These are phyloP conservation scores for Fusarium chlamydosporum DNA, from an alignment of 2,329 filamentous ascomycete genomes.

Conservation along the genomic window DNA sequence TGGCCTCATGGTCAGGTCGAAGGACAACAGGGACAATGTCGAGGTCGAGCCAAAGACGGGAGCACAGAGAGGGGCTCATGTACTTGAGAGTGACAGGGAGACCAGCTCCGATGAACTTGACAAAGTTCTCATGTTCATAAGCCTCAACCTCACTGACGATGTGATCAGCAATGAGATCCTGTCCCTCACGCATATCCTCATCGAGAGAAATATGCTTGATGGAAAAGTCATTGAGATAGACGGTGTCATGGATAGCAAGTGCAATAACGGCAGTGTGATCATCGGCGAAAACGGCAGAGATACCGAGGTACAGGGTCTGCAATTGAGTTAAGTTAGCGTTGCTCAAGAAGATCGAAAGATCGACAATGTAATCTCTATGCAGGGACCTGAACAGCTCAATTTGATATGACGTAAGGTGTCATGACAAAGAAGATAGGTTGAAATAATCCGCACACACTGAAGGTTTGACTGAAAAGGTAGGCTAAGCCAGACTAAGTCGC, in stretches of 20 bases:
- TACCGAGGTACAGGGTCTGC: constrained; percentile 73
- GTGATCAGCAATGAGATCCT: constrained; percentile 70
- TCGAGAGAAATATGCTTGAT: constrained; percentile 69
- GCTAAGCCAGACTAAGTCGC: no score
- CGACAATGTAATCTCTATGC: constrained; percentile 5
- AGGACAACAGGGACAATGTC: constrained; percentile 82
- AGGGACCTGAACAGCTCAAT: background rate
- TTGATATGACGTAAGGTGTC: constrained; percentile 40
- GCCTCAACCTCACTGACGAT: constrained; percentile 68
- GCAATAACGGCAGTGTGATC: constrained; percentile 71
- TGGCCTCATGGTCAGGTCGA: constrained; percentile 61
- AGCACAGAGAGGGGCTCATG: constrained; percentile 75
- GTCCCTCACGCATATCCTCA: constrained; percentile 56
- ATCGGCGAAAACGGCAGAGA: constrained; percentile 68
- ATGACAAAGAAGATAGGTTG: constrained; percentile 17
- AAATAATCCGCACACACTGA: no score
- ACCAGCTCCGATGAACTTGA: constrained; percentile 83
- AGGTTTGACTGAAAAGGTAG: no score
- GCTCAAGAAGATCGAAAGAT: background rate
- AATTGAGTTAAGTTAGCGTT: constrained; percentile 28
- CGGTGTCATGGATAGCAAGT: constrained; percentile 79
- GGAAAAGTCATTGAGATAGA: constrained; percentile 81
- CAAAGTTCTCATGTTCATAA: constrained; percentile 75
- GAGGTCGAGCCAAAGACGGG: constrained; percentile 80
- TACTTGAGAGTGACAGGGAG: constrained; percentile 72